Evolutionary conservation across 1,284 basidiomycete species (phyloP), one percentile per base, ranked within the genome.

Genomic region (Phylloboletellus chloephorus): DNA sequence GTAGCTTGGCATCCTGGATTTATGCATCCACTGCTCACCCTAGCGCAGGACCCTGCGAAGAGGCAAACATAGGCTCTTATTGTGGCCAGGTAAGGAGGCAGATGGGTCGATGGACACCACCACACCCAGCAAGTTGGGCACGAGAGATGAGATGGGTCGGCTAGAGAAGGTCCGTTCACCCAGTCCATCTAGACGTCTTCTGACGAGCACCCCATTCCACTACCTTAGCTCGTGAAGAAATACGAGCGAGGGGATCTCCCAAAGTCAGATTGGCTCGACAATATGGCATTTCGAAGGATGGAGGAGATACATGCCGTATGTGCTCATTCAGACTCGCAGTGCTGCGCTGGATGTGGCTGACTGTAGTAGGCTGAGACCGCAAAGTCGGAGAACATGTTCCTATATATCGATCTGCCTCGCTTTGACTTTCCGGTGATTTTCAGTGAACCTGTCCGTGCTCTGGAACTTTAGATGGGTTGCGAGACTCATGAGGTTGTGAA

Each of bases 401-500:
- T 98, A 4, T 98, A 98, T 60, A 82, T 98, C 32, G 95, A 98
- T 65, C 63, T 98, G 25, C 96, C 95, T 0, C 78, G 90, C n/a
- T 98, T 97, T 57, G 95, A 98, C 59, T 94, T 97, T 58, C 95
- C 96, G 0, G 84, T 99, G n/a, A 85, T 98, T 33, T 99, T 88
- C 62, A 89, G 85, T 47, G 95, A 97, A 66, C 78, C 84, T 8
- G 88, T 84, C 52, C 44, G 76, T 63, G 4, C 25, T 31, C 15
- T 39, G 23, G 35, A 50, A 25, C 11, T 28, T 36, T 7, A 3
- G 9, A 12, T 10, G 16, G 4, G 17, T 32, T 24, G 9, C 5
- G 37, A 37, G 17, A 32, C 39, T 52, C 25, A 57, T 9, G 20
- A 15, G 3, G 30, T 32, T 10, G 11, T 39, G 35, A 9, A 21